Evolutionary conservation across 2,329 filamentous ascomycete genomes (phyloP).

Genomic region (Ilyonectria robusta): DNA sequence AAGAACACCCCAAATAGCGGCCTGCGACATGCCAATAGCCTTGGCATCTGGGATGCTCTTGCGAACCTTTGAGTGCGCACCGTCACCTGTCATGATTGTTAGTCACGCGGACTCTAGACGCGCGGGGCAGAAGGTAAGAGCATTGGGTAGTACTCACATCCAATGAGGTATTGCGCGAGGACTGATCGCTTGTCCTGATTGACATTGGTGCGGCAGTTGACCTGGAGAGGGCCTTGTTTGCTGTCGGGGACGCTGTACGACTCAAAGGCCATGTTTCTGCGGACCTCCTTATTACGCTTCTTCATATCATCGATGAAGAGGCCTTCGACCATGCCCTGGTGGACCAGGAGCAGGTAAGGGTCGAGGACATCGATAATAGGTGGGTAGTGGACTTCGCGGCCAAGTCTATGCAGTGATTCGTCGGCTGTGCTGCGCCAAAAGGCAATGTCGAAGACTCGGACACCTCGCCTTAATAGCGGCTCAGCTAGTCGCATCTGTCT

Average conservation of each 20-base stretch:
- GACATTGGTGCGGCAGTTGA: slow-evolving; percentile 67
- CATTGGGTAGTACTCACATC: slow-evolving; percentile 64
- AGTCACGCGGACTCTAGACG: slow-evolving; percentile 14
- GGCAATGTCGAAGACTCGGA: slow-evolving; percentile 80
- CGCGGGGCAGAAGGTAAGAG: too few relatives aligned
- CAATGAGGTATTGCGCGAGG: slow-evolving; percentile 75
- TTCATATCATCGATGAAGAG: slow-evolving; percentile 78
- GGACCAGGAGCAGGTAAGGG: slow-evolving; percentile 71
- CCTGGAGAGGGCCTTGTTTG: slow-evolving; percentile 60
- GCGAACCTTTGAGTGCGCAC: slow-evolving; percentile 79
- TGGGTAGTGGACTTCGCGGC: slow-evolving; percentile 79
- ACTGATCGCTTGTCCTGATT: slow-evolving; percentile 66
- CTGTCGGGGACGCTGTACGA: slow-evolving; percentile 64
- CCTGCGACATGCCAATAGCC: slow-evolving; percentile 68
- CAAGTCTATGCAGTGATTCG: slow-evolving; percentile 70
- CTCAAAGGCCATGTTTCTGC: slow-evolving; percentile 75
- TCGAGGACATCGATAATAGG: slow-evolving; percentile 70
- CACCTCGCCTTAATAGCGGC: slow-evolving; percentile 74
- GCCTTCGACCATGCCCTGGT: slow-evolving; percentile 83
- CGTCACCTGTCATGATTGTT: slow-evolving; percentile 65
- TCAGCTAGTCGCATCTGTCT: slow-evolving; percentile 82
- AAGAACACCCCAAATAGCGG: slow-evolving; percentile 77
- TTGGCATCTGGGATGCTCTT: slow-evolving; percentile 72
- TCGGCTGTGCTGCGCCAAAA: slow-evolving; percentile 75
- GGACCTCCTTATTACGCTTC: slow-evolving; percentile 74